Evolutionary conservation across 768 basidiomycete genomes (phyloP), one percentile per base, ranked within the genome.

Genomic region (Pisolithus marmoratus): DNA sequence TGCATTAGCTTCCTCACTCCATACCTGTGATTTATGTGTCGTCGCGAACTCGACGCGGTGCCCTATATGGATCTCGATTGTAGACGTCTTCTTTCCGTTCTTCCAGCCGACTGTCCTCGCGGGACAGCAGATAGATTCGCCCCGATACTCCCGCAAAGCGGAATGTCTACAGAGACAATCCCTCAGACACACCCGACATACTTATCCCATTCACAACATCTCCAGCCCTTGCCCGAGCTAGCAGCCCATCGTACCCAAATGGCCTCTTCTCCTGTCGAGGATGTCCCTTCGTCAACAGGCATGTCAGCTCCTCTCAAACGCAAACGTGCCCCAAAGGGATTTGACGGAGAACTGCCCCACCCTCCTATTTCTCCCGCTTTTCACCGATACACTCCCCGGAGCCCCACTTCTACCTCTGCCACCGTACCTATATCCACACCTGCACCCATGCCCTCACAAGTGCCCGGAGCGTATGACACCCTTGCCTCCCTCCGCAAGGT

Each of bases 281-380:
- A 47, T 12, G 17, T 22, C 23, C 44, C 24, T 11, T 15, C 27
- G 5, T 26, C 40, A 23, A 41, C 19, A 12, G 15, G 19, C 6
- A 41, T 14, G n/a, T 23, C n/a, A 6, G 14, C 40, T 14, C 40
- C 20, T 19, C n/a, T 22, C 72, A 72, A 59, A 71, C 31, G 70
- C 60, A 80, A 76, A 60, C 77, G 77, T 17, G 43, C 24, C 57
- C 71, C 70, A 5, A 89, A 87, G 60, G 87, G 87, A 5, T 87
- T 84, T 77, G 84, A 85, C 50, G 87, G 86, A n/a, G 87, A 87
- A 61, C 71, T 76, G 58, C 52, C 61, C 58, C 61, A 54, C 54
- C 43, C 63, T 61, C 42, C 65, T 71, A 44, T 65, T 74, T 4
- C 55, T 72, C 34, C 65, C 61, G 24, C 58, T 66, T 12, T 67